Evolutionary conservation across 495 filamentous ascomycete genomes (phyloP).

Genomic region (Annulohypoxylon maeteangense): DNA sequence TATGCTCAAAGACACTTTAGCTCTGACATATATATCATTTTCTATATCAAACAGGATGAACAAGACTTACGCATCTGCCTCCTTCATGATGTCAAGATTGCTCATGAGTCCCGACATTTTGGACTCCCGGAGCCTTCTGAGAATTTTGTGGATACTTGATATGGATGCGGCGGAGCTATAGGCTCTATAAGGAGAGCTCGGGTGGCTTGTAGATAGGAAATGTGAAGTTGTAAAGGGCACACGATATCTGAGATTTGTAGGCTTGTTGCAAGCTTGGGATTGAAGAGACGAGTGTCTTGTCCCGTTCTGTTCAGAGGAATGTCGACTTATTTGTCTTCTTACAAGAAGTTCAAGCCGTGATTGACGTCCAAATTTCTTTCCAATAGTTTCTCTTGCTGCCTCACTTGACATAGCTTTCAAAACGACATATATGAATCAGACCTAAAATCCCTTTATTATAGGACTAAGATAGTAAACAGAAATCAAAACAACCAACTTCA

Average conservation of each 20-base stretch:
- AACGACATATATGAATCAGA: neutral
- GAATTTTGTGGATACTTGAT: slow-evolving; percentile 30
- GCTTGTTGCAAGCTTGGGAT: neutral
- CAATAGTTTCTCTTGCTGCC: slow-evolving; percentile 13
- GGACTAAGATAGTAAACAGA: neutral
- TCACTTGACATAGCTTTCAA: slow-evolving; percentile 24
- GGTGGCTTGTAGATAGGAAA: neutral
- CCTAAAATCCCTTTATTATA: neutral
- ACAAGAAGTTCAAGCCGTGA: neutral
- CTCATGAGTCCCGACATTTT: slow-evolving; percentile 28
- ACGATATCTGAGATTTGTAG: neutral
- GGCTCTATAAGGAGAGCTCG: neutral
- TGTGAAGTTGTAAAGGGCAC: neutral
- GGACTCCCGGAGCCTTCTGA: slow-evolving; percentile 9
- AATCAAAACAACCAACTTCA: too few relatives aligned
- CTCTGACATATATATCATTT: neutral
- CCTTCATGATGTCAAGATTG: slow-evolving; percentile 54
- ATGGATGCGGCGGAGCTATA: slow-evolving; percentile 25
- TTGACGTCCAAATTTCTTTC: slow-evolving; percentile 2
- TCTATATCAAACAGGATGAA: neutral
- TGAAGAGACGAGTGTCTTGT: neutral
- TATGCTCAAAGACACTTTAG: neutral
- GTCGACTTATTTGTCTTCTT: neutral
- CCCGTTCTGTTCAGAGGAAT: neutral
- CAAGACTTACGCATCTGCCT: slow-evolving; percentile 70